Conservation (phyloP, 2,329 filamentous ascomycete genomes). For the Ceratocystis eucalypticola region DNA sequence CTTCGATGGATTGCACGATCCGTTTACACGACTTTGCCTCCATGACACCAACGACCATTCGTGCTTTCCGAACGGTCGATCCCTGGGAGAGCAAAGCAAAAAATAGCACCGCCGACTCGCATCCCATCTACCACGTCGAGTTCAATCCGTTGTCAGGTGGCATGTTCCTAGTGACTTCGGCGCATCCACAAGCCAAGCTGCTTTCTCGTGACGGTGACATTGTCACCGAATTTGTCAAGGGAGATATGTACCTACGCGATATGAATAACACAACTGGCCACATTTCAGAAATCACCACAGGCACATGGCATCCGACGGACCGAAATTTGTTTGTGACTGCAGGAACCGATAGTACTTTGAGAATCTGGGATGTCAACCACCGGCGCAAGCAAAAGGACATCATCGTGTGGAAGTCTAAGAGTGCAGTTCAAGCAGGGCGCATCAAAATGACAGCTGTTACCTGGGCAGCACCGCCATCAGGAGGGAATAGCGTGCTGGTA, state of each 20-base stretch:
- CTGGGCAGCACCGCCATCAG: constrained; percentile 66
- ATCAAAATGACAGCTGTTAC: constrained; percentile 87
- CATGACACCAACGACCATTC: constrained; percentile 87
- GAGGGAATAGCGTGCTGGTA: constrained; percentile 66
- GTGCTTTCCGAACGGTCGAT: constrained; percentile 85
- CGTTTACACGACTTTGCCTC: constrained; percentile 92
- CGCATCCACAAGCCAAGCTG: constrained; percentile 80
- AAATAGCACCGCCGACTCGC: constrained; percentile 61
- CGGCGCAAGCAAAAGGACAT: constrained; percentile 83
- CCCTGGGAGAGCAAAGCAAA: constrained; percentile 62
- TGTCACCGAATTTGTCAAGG: constrained; percentile 81
- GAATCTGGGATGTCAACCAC: constrained; percentile 95
- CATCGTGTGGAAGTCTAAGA: constrained; percentile 87
- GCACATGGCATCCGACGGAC: constrained; percentile 81
- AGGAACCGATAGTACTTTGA: constrained; percentile 84
- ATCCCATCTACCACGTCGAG: constrained; percentile 72
- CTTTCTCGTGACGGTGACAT: constrained; percentile 79
- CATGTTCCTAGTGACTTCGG: constrained; percentile 73
- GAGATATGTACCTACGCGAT: constrained; percentile 94
- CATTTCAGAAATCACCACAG: constrained; percentile 78
- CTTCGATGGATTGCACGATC: constrained; percentile 77
- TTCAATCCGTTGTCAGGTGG: constrained; percentile 75
- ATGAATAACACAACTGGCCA: constrained; percentile 98
- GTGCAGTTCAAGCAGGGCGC: constrained; percentile 74
- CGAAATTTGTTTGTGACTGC: constrained; percentile 77